phyloP scores from a whole-genome alignment of 495 filamentous ascomycete species.

The Barbatosphaeria neglecta region DNA sequence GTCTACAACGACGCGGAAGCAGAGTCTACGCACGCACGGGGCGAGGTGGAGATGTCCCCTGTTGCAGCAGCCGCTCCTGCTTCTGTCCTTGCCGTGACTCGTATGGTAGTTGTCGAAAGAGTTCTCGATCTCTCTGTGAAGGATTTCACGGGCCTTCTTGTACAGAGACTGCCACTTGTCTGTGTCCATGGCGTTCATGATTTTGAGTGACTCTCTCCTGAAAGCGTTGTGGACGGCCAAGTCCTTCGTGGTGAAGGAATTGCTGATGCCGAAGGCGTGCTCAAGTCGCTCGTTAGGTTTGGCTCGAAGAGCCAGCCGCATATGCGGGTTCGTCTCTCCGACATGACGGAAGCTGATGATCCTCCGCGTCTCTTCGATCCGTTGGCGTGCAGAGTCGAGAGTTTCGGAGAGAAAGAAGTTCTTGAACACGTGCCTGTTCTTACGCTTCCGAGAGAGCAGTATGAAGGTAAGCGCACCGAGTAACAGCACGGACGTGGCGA shows the following conservation, averaged over 20 bases:
- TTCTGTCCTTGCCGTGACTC: too few relatives aligned
- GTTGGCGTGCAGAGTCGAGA: background rate
- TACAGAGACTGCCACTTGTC: background rate
- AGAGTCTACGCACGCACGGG: background rate
- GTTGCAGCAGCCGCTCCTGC: background rate
- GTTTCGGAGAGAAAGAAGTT: too few relatives aligned
- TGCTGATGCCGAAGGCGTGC: background rate
- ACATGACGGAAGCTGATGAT: background rate
- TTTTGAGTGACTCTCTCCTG: background rate
- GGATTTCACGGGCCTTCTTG: background rate
- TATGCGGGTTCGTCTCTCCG: background rate
- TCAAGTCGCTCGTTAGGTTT: background rate
- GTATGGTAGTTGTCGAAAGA: background rate
- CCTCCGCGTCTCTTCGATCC: background rate
- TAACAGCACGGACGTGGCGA: too few relatives aligned
- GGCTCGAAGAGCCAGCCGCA: background rate
- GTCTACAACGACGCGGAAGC: background rate
- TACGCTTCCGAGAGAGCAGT: too few relatives aligned
- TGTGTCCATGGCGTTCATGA: background rate
- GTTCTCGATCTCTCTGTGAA: background rate
- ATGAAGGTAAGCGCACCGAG: too few relatives aligned
- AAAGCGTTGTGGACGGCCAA: background rate
- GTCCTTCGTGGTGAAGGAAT: background rate
- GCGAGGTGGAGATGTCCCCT: background rate
- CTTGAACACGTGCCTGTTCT: too few relatives aligned